Evolutionary conservation across 441 rosid species (phyloP).

Genomic region (Capsella rubella): DNA sequence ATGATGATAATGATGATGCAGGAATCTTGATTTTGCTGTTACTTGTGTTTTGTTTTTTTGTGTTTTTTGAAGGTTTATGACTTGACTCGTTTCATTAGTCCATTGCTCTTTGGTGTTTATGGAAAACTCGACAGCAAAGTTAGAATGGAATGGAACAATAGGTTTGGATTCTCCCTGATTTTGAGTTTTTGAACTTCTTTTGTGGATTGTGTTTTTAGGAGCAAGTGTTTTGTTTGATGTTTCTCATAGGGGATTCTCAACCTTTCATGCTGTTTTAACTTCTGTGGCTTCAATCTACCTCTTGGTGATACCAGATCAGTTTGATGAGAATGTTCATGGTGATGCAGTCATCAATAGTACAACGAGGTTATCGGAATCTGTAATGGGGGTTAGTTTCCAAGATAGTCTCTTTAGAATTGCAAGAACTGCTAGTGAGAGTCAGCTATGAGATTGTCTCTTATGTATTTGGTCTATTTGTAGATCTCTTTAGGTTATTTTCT

Average conservation of each 20-base stretch:
- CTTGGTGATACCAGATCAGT: slow-evolving; percentile 63
- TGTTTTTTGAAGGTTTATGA: slow-evolving; percentile 60
- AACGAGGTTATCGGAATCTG: slow-evolving; percentile 56
- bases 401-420: background rate
- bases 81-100: slow-evolving; percentile 61
- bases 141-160: slow-evolving; percentile 83
- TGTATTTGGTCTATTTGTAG: slow-evolving; percentile 41
- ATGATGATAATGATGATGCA: background rate
- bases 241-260: slow-evolving; percentile 76
- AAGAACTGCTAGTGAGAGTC: background rate
- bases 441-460: background rate
- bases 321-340: slow-evolving; percentile 58
- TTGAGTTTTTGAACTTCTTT: background rate
- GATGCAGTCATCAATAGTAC: slow-evolving; percentile 57
- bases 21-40: slow-evolving; percentile 9
- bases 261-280: slow-evolving; percentile 73
- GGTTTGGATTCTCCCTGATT: slow-evolving; percentile 48
- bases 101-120: slow-evolving; percentile 58
- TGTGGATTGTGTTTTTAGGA: slow-evolving; percentile 3
- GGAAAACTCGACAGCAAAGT: slow-evolving; percentile 56
- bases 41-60: no score
- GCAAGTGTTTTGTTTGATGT: slow-evolving; percentile 13
- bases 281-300: slow-evolving; percentile 71
- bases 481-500: slow-evolving; percentile 81
- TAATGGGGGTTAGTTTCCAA: slow-evolving; percentile 65